phyloP scores from a whole-genome alignment of 495 filamentous ascomycete genomes.

The Sporormia fimetaria region DNA sequence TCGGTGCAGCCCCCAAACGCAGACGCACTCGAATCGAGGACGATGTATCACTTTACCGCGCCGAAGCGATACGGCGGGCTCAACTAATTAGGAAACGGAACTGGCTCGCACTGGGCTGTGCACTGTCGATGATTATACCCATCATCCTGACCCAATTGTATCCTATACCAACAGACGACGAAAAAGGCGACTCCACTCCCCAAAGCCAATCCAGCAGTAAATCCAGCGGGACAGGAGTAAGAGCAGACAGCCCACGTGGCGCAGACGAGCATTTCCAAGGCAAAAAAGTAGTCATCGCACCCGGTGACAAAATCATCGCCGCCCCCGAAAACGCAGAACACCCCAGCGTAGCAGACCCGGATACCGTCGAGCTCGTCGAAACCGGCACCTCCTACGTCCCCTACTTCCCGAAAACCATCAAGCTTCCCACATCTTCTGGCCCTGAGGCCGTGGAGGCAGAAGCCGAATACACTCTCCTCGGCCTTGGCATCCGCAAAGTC shows the following conservation, averaged over 20 bases:
- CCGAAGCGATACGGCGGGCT: slow-evolving; percentile 8
- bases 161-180: slow-evolving; percentile 3
- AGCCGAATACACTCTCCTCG: slow-evolving; percentile 75
- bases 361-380: slow-evolving; percentile 51
- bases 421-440: slow-evolving; percentile 38
- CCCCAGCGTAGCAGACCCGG: slow-evolving; percentile 16
- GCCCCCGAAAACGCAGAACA: slow-evolving; percentile 38
- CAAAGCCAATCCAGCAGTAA: slow-evolving; percentile 23
- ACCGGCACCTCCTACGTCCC: slow-evolving; percentile 80
- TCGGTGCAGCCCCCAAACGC: background rate
- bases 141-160: slow-evolving; percentile 14
- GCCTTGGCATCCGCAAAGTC: slow-evolving; percentile 77
- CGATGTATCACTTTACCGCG: slow-evolving; percentile 15
- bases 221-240: slow-evolving; percentile 23
- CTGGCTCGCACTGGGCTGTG: slow-evolving; percentile 13
- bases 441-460: slow-evolving; percentile 27
- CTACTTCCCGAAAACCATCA: slow-evolving; percentile 63
- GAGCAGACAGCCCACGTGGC: slow-evolving; percentile 12
- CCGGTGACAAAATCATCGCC: slow-evolving; percentile 44
- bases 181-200: slow-evolving; percentile 6
- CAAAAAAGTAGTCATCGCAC: slow-evolving; percentile 37
- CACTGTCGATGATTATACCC: slow-evolving; percentile 18
- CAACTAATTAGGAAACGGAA: slow-evolving; percentile 7
- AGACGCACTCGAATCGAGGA: slow-evolving; percentile 1
- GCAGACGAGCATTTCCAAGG: slow-evolving; percentile 29